Evolutionary conservation across 2,329 filamentous ascomycete species (phyloP).

Genomic region (Purpureocillium takamizusanense): DNA sequence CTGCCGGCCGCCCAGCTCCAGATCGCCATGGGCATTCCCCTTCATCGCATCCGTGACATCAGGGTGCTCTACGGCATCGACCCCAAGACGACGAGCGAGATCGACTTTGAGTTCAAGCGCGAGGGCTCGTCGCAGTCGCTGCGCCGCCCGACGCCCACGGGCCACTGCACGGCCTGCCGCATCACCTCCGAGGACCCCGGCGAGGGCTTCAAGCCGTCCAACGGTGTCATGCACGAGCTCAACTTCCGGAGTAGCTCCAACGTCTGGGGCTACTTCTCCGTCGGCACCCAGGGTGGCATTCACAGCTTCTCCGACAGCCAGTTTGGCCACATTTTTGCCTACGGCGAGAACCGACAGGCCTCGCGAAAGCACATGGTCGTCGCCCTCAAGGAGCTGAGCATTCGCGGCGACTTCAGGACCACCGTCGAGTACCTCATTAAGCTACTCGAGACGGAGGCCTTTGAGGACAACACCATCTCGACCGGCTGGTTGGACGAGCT

Average conservation of each 20-base stretch:
- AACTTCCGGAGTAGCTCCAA: constrained; percentile 99
- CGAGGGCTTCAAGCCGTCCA: constrained; percentile 98
- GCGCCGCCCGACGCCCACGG: constrained; percentile 84
- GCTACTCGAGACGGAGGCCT: constrained; percentile 93
- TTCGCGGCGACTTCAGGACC: constrained; percentile 97
- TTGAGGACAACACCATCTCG: constrained; percentile 98
- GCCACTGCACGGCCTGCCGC: constrained; percentile 95
- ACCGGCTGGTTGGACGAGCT: constrained; percentile 98
- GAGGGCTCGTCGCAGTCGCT: constrained; percentile 77
- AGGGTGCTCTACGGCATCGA: constrained; percentile 92
- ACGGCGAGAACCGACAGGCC: constrained; percentile 92
- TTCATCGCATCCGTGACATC: constrained; percentile 94
- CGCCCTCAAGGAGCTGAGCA: constrained; percentile 95
- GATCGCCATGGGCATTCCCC: constrained; percentile 95
- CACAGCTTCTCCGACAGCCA: constrained; percentile 99
- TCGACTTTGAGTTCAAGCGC: constrained; percentile 94
- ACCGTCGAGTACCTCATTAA: constrained; percentile 99
- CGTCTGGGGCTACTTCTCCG: constrained; percentile 99
- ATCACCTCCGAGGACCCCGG: constrained; percentile 98
- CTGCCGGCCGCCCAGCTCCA: constrained; percentile 94
- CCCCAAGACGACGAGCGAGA: constrained; percentile 73
- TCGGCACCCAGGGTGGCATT: constrained; percentile 91
- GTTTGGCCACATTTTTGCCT: constrained; percentile 98
- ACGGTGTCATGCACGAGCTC: constrained; percentile 96
- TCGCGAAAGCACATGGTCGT: constrained; percentile 99